Evolutionary conservation across 768 basidiomycete genomes (phyloP), one percentile per base, ranked within the genome.

Genomic region (Agrocybe pediades): DNA sequence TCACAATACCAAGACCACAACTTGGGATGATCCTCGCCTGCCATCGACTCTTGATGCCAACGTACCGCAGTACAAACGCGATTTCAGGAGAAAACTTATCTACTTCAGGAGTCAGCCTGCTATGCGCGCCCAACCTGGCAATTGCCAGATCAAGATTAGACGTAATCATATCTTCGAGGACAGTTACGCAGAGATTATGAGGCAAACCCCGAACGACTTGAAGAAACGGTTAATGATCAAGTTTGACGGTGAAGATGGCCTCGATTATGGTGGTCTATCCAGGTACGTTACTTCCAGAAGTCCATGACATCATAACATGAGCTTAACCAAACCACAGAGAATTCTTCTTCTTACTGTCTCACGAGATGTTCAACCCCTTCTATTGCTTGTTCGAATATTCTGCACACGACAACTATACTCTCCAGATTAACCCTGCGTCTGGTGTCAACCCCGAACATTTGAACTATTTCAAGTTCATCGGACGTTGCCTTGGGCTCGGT

Each of bases 361-460:
- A 99, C 70, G 97, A 98, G 74, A 98, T 99, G 97, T 98, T 99
- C 81, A 97, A 98, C 72, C 97, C 97, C 20, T 98, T 99, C 82
- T 98, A 99, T 74, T 98, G 97, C 71, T 79, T 99, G 9, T 99
- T 99, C 74, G 97, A 99, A 74, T 99, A 99, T 73, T 98, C 97
- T 1, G 97, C 97, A 17, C 96, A 98, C 75, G 97, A 98, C 80
- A 98, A 99, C 74, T 99, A 99, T 69, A 98, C 97, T 9, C 87
- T 99, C 24, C 97, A 99, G 73, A 98, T 99, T 72, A 98, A 98
- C 74, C 96, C 96, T 11, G 95, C 94, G 9, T 97, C 95, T 27
- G 92, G 92, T 40, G 93, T 99, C 62, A 99, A 99, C 71, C 97
- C 97, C 0, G 97, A 99, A 73, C 97, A 99, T 73, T 74, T 99